phyloP scores from a whole-genome alignment of 2,329 filamentous ascomycete genomes.

The Penicillium sp. region DNA sequence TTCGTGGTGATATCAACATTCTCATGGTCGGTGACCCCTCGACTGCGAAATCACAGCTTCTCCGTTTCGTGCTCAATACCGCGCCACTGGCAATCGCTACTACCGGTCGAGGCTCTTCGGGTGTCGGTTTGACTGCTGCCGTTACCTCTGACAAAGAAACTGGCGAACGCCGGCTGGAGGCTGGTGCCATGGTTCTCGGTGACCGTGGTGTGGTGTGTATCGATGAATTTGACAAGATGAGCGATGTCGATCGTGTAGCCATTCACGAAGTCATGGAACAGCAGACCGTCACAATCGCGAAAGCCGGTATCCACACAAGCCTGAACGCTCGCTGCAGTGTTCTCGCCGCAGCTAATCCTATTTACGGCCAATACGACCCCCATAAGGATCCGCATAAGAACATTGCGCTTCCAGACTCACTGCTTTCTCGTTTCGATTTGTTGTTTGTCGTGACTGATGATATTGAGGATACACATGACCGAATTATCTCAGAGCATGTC shows the following conservation, averaged over 20 bases:
- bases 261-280: conserved; percentile 99
- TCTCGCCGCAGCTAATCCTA: conserved; percentile 92
- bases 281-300: conserved; percentile 97
- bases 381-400: conserved; percentile 99
- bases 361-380: conserved; percentile 96
- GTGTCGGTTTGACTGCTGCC: conserved; percentile 94
- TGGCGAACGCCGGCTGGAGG: conserved; percentile 88
- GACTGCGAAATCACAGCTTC: conserved; percentile 95
- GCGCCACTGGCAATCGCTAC: conserved; percentile 95
- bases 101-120: conserved; percentile 92
- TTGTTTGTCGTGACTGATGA: conserved; percentile 97
- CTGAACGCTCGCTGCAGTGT: conserved; percentile 96
- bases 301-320: conserved; percentile 96
- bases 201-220: conserved; percentile 98
- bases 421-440: conserved; percentile 97
- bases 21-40: conserved; percentile 99
- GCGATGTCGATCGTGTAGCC: conserved; percentile 92
- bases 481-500: conserved; percentile 92
- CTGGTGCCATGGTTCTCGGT: conserved; percentile 97
- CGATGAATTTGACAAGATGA: conserved; percentile 99
- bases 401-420: conserved; percentile 92
- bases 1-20: conserved; percentile 98
- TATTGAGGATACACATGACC: conserved; percentile 89
- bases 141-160: conserved; percentile 98
- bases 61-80: conserved; percentile 95